Evolutionary conservation across 768 basidiomycete genomes (phyloP).

Genomic region (Kwoniella heveanensis): DNA sequence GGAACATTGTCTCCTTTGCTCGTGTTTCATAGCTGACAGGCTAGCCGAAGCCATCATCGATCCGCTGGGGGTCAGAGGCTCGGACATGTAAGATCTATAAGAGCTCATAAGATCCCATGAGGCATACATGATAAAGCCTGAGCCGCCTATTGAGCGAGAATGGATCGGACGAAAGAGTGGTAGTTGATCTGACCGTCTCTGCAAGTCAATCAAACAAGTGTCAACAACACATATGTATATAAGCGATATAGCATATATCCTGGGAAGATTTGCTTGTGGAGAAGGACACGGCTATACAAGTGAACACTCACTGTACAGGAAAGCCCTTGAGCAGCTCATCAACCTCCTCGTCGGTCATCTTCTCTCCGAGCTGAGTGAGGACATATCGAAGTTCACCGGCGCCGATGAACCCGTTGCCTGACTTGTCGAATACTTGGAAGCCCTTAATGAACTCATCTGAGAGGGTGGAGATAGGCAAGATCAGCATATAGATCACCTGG

Average conservation of each 20-base stretch:
- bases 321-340: constrained; percentile 97
- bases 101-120: too few relatives aligned
- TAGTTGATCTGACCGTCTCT: constrained; percentile 98
- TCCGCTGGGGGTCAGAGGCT: too few relatives aligned
- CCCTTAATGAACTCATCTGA: constrained; percentile 99
- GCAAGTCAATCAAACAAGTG: constrained; percentile 3
- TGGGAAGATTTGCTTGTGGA: too few relatives aligned
- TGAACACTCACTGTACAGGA: constrained; percentile 82
- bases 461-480: background rate
- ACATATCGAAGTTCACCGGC: constrained; percentile 91
- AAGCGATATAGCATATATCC: too few relatives aligned
- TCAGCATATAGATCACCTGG: too few relatives aligned
- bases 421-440: constrained; percentile 98
- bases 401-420: constrained; percentile 87
- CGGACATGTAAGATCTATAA: too few relatives aligned
- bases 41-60: too few relatives aligned
- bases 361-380: constrained; percentile 94
- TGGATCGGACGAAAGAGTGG: constrained; percentile 92
- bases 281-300: background rate
- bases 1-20: too few relatives aligned
- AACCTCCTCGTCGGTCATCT: constrained; percentile 96
- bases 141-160: constrained; percentile 73
- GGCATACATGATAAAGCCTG: background rate
- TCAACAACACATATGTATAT: background rate
- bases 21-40: too few relatives aligned